Base-by-base conservation (phyloP, 2,329 filamentous ascomycete genomes). In the Aspergillus candidus region DNA sequence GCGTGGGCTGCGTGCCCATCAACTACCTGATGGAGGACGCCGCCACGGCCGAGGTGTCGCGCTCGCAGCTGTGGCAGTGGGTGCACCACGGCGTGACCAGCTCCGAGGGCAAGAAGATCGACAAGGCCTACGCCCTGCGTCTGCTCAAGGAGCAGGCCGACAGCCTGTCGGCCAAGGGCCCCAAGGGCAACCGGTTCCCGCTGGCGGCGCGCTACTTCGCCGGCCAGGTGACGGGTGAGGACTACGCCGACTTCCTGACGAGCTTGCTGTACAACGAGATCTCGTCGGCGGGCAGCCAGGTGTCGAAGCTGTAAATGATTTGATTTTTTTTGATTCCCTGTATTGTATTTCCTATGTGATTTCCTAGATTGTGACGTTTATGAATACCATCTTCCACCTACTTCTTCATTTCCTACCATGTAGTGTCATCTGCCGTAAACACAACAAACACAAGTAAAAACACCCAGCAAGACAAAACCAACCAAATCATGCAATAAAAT, bases 11-110 rank as follows among this genome's bases (percentile, higher is more conserved):
- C 60, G 90, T 97, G 41, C 93, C 93, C 38, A 96, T 97, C 72
- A 96, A 97, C 77, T 94, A 85, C 68, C 77, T 97, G 44, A 97
- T 97, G 91, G 93, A 98, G 74, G 93, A 97, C 58, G 93, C 93
- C 13, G 93, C 93, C 17, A 98, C 93, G 1, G 93, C 93, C 39
- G 93, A 98, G 69, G 93, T 98, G 4, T 94, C 87, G 44, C 84
- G 93, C 59, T 88, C 82, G 56, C 93, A 98, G 75, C 78, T 98
- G 36, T 95, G 91, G 91, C 93, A 98, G 69, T 98, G 93, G 93
- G 81, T 84, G 52, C 82, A 78, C 61, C 82, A 85, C 64, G 75
- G 78, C 41, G 72, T 91, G 48, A 78, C 77, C 50, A 95, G 90
- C 6, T 79, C 84, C 35, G 88, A 95, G 63, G 91, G 91, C 71